A percentile compares a stretch with the other conserved stretches of the same genome.
Evolutionary conservation across 2,329 filamentous ascomycete species (phyloP).

Genomic region (Aureobasidium sp.): DNA sequence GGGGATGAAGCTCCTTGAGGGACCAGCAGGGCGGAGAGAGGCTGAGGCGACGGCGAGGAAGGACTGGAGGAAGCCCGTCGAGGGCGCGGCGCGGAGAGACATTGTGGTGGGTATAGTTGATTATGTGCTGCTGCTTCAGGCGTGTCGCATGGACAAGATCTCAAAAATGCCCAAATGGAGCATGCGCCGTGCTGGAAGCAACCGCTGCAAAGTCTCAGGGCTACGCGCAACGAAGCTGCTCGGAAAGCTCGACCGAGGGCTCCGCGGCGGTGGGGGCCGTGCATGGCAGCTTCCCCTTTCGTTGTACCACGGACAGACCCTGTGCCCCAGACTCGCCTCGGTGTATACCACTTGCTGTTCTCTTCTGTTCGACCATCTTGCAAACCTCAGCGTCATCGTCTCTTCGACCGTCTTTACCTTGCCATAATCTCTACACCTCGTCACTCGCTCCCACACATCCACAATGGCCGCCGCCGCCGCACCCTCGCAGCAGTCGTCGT

Average conservation of each 20-base stretch:
- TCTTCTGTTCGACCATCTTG: neutral
- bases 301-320: constrained; percentile 16
- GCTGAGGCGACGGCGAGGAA: constrained; percentile 48
- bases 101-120: constrained; percentile 22
- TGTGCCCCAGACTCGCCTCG: constrained; percentile 12
- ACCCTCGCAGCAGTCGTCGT: constrained; percentile 34
- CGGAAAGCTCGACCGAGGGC: constrained; percentile 1
- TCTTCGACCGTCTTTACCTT: neutral
- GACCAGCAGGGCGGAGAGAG: constrained; percentile 31
- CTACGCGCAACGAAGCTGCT: neutral
- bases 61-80: constrained; percentile 38
- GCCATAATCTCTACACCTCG: neutral
- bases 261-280: neutral
- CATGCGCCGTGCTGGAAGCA: neutral
- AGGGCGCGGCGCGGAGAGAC: constrained; percentile 34
- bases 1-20: constrained; percentile 40
- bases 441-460: constrained; percentile 5
- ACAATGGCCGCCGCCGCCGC: constrained; percentile 62
- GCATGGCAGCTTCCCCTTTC: constrained; percentile 34
- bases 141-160: constrained; percentile 3
- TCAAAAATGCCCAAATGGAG: neutral
- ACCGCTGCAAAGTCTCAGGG: neutral
- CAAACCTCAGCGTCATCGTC: neutral
- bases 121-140: neutral
- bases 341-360: constrained; percentile 11